phyloP scores from a whole-genome alignment of 257 asterid species.

The Vinca minor region DNA sequence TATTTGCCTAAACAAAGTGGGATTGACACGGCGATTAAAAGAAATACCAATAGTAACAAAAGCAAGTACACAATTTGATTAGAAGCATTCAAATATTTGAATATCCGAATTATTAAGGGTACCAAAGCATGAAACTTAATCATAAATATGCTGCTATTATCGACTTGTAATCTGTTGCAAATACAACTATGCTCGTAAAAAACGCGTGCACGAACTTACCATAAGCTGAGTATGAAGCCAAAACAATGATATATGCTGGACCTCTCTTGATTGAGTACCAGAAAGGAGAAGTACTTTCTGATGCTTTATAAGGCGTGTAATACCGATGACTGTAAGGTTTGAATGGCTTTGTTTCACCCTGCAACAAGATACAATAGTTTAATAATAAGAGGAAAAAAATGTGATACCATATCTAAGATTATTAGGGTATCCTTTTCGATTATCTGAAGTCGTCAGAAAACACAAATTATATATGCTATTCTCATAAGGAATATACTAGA shows the following conservation, averaged over 20 bases:
- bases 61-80: not conserved
- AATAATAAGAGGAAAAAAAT: not conserved
- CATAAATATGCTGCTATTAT: not conserved
- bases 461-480: no score
- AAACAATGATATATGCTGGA: constrained; percentile 74
- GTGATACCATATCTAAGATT: no score
- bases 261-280: constrained; percentile 96
- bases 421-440: not conserved
- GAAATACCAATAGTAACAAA: not conserved
- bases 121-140: not conserved
- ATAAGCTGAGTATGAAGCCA: constrained; percentile 85
- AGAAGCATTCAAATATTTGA: not conserved
- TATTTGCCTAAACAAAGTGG: constrained; percentile 48
- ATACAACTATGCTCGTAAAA: not conserved
- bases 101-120: not conserved
- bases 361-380: constrained; percentile 22
- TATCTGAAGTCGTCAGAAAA: no score
- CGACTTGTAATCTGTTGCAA: not conserved
- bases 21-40: not conserved
- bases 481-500: no score
- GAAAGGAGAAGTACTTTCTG: constrained; percentile 58
- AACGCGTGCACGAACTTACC: constrained; percentile 34
- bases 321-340: constrained; percentile 77
- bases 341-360: constrained; percentile 82
- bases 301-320: constrained; percentile 48